Base-by-base conservation (phyloP, 768 basidiomycete genomes). In the Pleurotus salmoneostramineus region DNA sequence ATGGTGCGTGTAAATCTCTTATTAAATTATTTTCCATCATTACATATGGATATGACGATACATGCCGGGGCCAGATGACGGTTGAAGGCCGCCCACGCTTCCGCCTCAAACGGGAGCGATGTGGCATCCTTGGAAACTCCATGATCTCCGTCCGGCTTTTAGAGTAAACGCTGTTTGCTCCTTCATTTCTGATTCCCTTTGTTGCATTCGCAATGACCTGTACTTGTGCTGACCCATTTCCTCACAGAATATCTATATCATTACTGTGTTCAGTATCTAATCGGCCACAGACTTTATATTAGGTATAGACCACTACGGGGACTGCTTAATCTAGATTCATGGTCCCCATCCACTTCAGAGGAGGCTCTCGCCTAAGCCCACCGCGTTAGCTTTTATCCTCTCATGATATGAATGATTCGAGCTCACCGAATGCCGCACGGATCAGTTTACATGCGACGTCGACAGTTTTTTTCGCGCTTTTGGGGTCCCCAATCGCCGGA, bases 21-120 rank as follows among this genome's bases (percentile, higher is more conserved):
- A n/a, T 27, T 62, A 62, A 60, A 32, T 60, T 44, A 15, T 45
- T 33, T 62, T 42, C 58, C 17, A 57, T 35, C 14, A 15, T 36
- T 49, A 31, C 50, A 12, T 33, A 66, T 73, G 88, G 89, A 12
- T 33, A 66, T 73, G 88, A 89, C 87, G 88, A 86, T 60, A 83
- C 62, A 64, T 77, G 85, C 89, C 89, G 89, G 89, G 89, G 89
- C 89, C 89, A 91, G 85, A 89, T 84, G 89, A 91, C 84, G 64
- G 86, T 76, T 68, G 72, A 71, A 70, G 71, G 58, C 42, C 31
- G 50, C n/a, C 6, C n/a, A 15, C 58, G 40, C 54, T 54, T 57
- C 42, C 63, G 56, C 45, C 58, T 56, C 55, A 37, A 42, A 56
- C 52, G 47, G 52, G 33, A 50, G 32, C 35, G 12, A 33, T 33